Base-by-base conservation (phyloP, 2,329 filamentous ascomycete species). In the Trichoderma hamatum region DNA sequence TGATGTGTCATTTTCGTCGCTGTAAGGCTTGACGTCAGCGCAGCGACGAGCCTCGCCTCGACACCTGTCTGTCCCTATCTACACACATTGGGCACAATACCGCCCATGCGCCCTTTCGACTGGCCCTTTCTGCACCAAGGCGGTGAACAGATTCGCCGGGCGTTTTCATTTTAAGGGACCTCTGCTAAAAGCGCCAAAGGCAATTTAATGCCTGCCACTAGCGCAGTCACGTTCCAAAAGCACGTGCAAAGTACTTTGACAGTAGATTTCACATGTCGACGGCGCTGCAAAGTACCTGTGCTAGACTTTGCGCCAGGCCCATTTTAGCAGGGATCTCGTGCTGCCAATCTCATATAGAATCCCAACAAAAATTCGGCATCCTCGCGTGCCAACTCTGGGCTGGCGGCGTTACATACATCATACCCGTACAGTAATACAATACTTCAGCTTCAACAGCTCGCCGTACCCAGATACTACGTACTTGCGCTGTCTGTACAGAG, bases 351-450 rank as follows among this genome's bases (percentile, higher is more conserved):
- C 43, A 49, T 46, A 19, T 46, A 13, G 13, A 62, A 39, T 68
- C 66, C 66, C 66, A 68, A 68, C 66, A 68, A 68, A 68, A 68
- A 39, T 43, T 55, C 66, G 39, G 30, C 66, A 62, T 59, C 64
- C 43, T 67, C 54, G 54, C 54, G 54, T 59, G 62, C 62, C 51
- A 66, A 24, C 28, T 11, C 36, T 28, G 24, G 36, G 21, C 39
- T 59, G 55, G 46, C 56, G 55, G 46, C 34, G 52, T n/a, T n/a
- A 59, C 61, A 49, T 64, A 28, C 64, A 51, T 34, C 43, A 51
- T 9, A n/a, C 54, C 7, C 54, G n/a, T 19, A 46, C 19, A 16
- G 3, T 16, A 5, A 7, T 30, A 19, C 36, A 16, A 43, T 43
- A 43, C 39, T n/a, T 43, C 39, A 43, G 46, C 63, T 58, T 34